Base-by-base conservation (phyloP, 208 protist species). In the Trichomonas gallinae region DNA sequence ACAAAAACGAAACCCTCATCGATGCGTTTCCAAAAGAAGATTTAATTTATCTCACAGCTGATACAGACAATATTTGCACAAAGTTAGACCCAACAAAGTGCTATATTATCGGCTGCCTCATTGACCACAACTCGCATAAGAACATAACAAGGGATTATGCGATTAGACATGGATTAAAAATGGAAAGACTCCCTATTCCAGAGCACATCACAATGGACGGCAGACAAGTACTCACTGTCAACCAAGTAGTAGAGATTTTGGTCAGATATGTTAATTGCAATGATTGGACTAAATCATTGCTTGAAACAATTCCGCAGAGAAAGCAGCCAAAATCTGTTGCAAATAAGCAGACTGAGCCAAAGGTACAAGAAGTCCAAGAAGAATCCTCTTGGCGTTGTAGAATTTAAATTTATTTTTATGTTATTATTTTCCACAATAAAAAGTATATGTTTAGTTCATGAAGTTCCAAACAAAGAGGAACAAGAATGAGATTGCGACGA, bases 121-220 rank as follows among this genome's bases (percentile, higher is more conserved):
- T 93, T 93, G 87, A 93, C 44, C 87, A 93, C 38, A 93, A 93
- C 31, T 93, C 87, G 2, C 42, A 93, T 17, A 93, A 93, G 44
- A 44, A 44, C 15, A 44, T 93, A 34, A 93, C 87, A 34, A 38
- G 34, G 17, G 87, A 93, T 58, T 93, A 48, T 36, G 87, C 87
- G 3, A 21, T 51, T 11, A 48, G 44, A 51, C 11, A 93, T 15
- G 46, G 46, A 11, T 48, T 93, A 48, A 48, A 42, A 93, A 93
- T 93, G 87, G 87, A 93, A 93, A 93, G 87, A 51, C n/a, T 93
- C 2, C 87, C 87, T 34, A 93, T 93, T 51, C 44, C 87, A 51
- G 87, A 93, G 38, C 36, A 93, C 31, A 93, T 93, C 10, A 93
- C 11, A 36, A 93, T 93, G 87, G 87, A 93, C 8, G 87, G 87